Evolutionary conservation across 768 basidiomycete genomes (phyloP).

Genomic region (Boletus huronensis): DNA sequence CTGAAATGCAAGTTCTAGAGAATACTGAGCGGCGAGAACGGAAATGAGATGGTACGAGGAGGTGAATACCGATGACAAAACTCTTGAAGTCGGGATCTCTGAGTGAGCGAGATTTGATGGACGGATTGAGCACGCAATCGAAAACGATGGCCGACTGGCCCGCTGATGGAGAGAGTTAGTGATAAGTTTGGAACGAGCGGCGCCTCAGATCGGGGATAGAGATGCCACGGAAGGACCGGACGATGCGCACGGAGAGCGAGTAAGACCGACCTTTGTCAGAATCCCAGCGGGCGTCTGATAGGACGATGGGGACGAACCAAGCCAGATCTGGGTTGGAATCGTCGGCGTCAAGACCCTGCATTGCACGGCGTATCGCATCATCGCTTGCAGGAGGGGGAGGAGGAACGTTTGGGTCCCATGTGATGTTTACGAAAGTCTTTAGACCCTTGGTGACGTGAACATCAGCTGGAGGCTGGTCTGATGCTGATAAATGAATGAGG

Average conservation of each 20-base stretch:
- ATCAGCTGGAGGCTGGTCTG: conserved; percentile 2
- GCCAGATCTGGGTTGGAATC: conserved; percentile 37
- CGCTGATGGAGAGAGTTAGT: conserved; percentile 38
- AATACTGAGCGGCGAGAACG: conserved; percentile 8
- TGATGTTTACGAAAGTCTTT: conserved; percentile 75
- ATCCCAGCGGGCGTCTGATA: conserved; percentile 60
- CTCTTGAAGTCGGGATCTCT: conserved; percentile 63
- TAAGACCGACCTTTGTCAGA: conserved; percentile 61
- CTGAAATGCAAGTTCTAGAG: conserved; percentile 62
- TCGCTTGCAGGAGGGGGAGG: conserved; percentile 62
- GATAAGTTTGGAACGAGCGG: not conserved
- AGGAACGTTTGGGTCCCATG: conserved; percentile 67
- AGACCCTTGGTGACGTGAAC: conserved; percentile 39
- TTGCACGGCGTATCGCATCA: conserved; percentile 54
- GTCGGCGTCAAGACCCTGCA: conserved; percentile 47
- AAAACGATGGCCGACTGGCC: conserved; percentile 69
- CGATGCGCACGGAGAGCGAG: conserved; percentile 6
- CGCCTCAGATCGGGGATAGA: conserved; percentile 13
- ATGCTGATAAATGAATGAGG: conserved; percentile 17
- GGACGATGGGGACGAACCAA: conserved; percentile 69
- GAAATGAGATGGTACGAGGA: not conserved
- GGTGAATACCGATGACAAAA: conserved; percentile 58
- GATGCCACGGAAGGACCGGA: conserved; percentile 2
- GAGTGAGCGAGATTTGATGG: conserved; percentile 55
- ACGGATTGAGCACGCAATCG: conserved; percentile 64